Base-by-base conservation (phyloP, 2,329 filamentous ascomycete species). In the Tolypocladium sp. region DNA sequence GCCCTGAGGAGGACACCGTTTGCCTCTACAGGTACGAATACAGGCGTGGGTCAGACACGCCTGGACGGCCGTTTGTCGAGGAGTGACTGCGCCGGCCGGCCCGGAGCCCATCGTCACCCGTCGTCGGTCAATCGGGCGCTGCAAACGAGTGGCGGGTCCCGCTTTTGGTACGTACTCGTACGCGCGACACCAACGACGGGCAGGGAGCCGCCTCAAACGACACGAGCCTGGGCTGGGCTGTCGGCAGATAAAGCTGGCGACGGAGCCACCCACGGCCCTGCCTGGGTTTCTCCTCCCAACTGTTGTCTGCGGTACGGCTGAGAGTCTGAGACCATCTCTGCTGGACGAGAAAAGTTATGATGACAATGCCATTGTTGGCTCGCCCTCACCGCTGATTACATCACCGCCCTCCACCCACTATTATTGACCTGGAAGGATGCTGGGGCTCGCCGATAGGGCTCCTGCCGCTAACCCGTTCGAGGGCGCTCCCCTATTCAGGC, bases 401-500 rank as follows among this genome's bases (percentile, higher is more conserved):
- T n/a, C 49, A 52, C 30, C 44, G 2, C 25, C 9, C 42, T 25
- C 42, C 27, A 8, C n/a, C n/a, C n/a, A n/a, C n/a, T n/a, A n/a
- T n/a, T 15, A 27, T 15, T 27, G 44, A 10, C 25, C 13, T 6
- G 4, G 17, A 20, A 51, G 46, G 49, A 52, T 52, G 49, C 49
- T 52, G 49, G 27, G 30, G 30, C 49, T 52, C 30, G 17, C 17
- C 30, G 30, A 17, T 35, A n/a, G 49, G 30, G 30, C 30, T 35
- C 49, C 49, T 33, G 49, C 55, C 55, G 41, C 55, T 57, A 57
- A 44, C 55, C 55, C 30, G 27, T 57, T 57, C 55, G 20, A 57
- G 55, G 20, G 40, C 25, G 41, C 27, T 42, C 55, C 55, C 55
- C 55, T 49, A 49, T 46, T 35, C 41, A 6, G 56, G 17, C 52